Evolutionary conservation across 2,329 filamentous ascomycete genomes (phyloP).

Genomic region (Xylariaceae sp.): DNA sequence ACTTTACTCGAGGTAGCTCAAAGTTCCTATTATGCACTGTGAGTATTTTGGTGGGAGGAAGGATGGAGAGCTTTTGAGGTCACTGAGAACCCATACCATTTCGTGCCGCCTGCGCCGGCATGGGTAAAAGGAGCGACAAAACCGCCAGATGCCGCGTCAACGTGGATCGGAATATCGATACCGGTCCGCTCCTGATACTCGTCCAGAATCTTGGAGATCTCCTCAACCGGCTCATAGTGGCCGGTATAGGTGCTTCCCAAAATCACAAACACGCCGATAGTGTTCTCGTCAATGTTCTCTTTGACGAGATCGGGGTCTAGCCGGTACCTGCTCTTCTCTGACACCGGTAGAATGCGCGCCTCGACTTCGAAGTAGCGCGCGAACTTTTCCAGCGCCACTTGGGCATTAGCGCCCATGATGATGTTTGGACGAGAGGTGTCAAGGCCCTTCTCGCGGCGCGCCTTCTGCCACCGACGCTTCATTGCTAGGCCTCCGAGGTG

Average conservation of each 20-base stretch:
- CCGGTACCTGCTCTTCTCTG: conserved; percentile 52
- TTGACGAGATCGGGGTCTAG: conserved; percentile 60
- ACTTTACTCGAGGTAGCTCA: conserved; percentile 55
- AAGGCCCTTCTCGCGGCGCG: conserved; percentile 50
- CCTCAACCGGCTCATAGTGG: conserved; percentile 66
- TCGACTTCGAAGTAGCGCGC: conserved; percentile 71
- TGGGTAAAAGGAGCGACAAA: conserved; percentile 59
- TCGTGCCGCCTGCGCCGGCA: conserved; percentile 48
- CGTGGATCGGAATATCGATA: conserved; percentile 61
- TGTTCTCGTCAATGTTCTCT: conserved; percentile 68
- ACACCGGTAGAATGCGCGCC: conserved; percentile 58
- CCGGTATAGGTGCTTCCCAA: conserved; percentile 69
- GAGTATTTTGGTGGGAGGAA: neutral
- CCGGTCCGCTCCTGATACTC: conserved; percentile 57
- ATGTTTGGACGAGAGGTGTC: conserved; percentile 63
- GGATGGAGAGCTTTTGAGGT: too few species aligned
- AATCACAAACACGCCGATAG: conserved; percentile 70
- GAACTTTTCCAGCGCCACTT: conserved; percentile 69
- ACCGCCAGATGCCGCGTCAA: conserved; percentile 56
- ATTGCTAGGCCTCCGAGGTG: conserved; percentile 66
- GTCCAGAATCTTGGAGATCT: conserved; percentile 60
- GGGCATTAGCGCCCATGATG: conserved; percentile 68
- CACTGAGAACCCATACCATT: conserved; percentile 46
- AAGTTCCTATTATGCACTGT: conserved; percentile 43
- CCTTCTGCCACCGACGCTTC: conserved; percentile 70